Base-by-base conservation (phyloP, 257 asterid genomes). In the Orobanche coerulescens region DNA sequence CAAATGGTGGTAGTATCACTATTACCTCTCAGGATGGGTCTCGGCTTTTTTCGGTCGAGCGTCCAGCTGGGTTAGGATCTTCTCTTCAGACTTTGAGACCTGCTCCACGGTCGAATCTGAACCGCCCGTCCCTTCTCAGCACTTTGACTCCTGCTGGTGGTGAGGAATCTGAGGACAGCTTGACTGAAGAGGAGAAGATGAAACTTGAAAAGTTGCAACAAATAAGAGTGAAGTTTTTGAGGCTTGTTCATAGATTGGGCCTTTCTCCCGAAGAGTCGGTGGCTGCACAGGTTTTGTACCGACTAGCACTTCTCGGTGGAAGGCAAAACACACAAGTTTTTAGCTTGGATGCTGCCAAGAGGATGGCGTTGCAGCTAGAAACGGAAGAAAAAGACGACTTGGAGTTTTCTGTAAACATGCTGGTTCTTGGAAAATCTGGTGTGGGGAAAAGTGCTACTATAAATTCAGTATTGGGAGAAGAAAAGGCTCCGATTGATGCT, bases 401-500 rank as follows among this genome's bases (percentile, higher is more conserved):
- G 78, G 84, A 88, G 65, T 86, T 91, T 72, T 85, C 94, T 36
- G 57, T 91, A 16, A 82, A 81, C 81, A 81, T 92, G 43, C 76
- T 85, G 72, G 95, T 78, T 75, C 78, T 92, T 73, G 98, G 98
- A 68, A 92, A 92, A 70, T 81, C 86, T 47, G 98, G 98, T 26
- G 94, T 85, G 75, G 98, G 96, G 53, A 92, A 92, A 62, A 92
- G 98, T 43, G 88, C 98, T 40, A 92, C 94, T 33, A 75, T 92
- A 70, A 92, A 92, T 68, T 85, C 98, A 5, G 68, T 92, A 62
- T 70, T 93, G 34, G 96, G 96, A 26, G 95, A 86, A 51, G 89
- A 88, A 73, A 92, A 76, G 77, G 72, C 94, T 28, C 63, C 71
- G 0, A 84, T 92, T 23, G 84, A 76, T 64, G 88, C 96, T 13